Evolutionary conservation across 176 grass and related monocot species (phyloP).

Genomic region (Juncus effusus): DNA sequence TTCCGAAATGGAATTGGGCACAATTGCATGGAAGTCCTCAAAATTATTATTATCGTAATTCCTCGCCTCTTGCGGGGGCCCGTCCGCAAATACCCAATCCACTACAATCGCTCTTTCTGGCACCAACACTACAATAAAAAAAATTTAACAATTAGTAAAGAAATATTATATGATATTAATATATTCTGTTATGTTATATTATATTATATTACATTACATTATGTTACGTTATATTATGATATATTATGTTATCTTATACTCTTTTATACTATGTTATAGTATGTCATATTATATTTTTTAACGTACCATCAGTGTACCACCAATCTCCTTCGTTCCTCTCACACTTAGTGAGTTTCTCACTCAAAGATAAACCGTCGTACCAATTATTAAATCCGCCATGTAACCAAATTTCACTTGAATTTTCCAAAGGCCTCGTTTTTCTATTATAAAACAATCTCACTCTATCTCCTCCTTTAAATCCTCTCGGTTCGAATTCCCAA

Average conservation of each 20-base stretch:
- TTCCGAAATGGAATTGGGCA: slow-evolving; percentile 48
- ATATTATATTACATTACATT: not conserved
- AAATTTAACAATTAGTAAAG: slow-evolving; percentile 1
- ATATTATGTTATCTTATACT: too few relatives aligned
- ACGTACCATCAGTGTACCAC: slow-evolving; percentile 73
- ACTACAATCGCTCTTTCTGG: slow-evolving; percentile 60
- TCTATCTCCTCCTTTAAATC: slow-evolving; percentile 62
- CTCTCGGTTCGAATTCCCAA: slow-evolving; percentile 68
- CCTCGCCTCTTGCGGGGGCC: slow-evolving; percentile 55
- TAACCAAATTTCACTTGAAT: slow-evolving; percentile 78
- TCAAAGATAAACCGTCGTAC: slow-evolving; percentile 66
- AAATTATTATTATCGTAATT: slow-evolving; percentile 80
- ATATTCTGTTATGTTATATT: not conserved
- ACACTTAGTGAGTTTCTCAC: slow-evolving; percentile 44
- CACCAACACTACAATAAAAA: slow-evolving; percentile 44
- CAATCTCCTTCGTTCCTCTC: slow-evolving; percentile 73
- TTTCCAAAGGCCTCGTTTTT: slow-evolving; percentile 56
- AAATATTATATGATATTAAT: not conserved
- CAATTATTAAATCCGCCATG: slow-evolving; percentile 90
- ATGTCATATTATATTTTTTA: slow-evolving; percentile 18
- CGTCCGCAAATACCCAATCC: slow-evolving; percentile 85
- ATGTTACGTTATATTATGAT: too few relatives aligned
- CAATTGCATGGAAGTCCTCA: slow-evolving; percentile 76
- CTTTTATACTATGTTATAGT: too few relatives aligned
- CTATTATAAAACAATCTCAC: slow-evolving; percentile 79